Evolutionary conservation across 2,329 filamentous ascomycete genomes (phyloP).

Genomic region (Bipolaris oryzae): DNA sequence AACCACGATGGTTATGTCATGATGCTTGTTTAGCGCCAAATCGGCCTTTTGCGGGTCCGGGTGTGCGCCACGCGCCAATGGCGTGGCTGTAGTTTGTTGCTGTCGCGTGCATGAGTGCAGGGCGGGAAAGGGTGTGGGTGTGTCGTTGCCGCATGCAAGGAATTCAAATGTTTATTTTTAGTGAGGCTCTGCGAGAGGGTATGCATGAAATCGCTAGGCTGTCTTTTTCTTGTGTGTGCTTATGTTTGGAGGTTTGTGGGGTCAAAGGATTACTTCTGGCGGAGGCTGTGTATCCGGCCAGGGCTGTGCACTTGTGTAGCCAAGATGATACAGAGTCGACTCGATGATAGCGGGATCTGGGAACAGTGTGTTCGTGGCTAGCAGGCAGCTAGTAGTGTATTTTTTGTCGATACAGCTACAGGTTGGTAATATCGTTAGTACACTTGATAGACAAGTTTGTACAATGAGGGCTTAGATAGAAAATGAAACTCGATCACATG

Average conservation of each 20-base stretch:
- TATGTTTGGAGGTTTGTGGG: conserved; percentile 3
- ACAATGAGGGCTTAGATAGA: background rate
- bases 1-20: conserved; percentile 20
- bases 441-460: background rate
- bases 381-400: background rate
- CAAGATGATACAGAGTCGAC: background rate
- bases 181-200: conserved; percentile 1
- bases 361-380: background rate
- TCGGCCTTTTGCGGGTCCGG: background rate
- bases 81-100: too few species aligned
- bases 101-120: background rate
- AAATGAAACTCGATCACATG: background rate
- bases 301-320: background rate
- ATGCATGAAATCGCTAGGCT: background rate
- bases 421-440: background rate
- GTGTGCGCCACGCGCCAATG: background rate
- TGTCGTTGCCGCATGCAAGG: conserved; percentile 11
- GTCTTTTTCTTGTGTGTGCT: background rate
- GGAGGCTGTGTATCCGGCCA: background rate
- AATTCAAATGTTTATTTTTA: conserved; percentile 18
- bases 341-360: background rate
- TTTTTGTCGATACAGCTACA: background rate
- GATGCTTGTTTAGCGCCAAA: conserved; percentile 11
- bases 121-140: conserved; percentile 5
- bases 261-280: background rate